Conservation (phyloP, 306 rosid genomes). For the Erythrophleum fordii region DNA sequence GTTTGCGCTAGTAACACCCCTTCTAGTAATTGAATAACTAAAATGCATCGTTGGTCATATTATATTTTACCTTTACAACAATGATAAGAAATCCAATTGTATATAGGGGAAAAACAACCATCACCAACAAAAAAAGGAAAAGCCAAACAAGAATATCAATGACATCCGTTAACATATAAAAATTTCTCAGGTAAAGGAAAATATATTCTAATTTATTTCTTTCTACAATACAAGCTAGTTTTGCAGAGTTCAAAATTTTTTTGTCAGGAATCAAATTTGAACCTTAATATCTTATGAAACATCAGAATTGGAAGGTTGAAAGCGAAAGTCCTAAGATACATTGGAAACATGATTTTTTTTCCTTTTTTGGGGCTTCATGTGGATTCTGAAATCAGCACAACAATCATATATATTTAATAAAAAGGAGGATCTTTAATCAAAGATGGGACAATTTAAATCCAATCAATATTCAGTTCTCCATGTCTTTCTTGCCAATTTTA, state of each 20-base stretch:
- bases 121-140: neutral
- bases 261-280: neutral
- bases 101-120: neutral
- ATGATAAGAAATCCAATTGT: too few species aligned
- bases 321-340: neutral
- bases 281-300: neutral
- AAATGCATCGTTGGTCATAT: neutral
- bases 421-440: neutral
- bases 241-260: neutral
- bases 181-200: neutral
- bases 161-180: neutral
- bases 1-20: neutral
- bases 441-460: neutral
- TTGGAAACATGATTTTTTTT: neutral
- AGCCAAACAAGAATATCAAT: neutral
- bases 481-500: too few species aligned
- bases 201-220: too few species aligned
- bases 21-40: neutral
- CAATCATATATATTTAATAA: neutral
- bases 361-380: too few species aligned
- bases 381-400: neutral
- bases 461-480: neutral
- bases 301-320: neutral
- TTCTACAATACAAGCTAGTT: neutral
- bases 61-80: neutral